Evolutionary conservation across 2,329 filamentous ascomycete species (phyloP).

Genomic region (Talaromyces sp.): DNA sequence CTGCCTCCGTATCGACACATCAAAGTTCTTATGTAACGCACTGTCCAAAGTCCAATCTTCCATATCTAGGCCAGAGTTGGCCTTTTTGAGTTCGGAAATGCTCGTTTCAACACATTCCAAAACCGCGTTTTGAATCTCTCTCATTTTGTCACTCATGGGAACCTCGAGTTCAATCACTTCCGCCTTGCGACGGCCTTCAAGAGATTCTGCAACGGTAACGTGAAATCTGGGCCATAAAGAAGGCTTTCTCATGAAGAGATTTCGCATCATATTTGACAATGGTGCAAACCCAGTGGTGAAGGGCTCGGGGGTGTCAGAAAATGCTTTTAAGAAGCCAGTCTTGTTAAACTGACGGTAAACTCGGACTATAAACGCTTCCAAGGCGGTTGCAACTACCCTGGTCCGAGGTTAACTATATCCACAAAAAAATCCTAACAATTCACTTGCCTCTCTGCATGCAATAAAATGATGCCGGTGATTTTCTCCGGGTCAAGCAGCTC

Average conservation of each 20-base stretch:
- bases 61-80: constrained; percentile 85
- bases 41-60: constrained; percentile 96
- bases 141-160: constrained; percentile 92
- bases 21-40: constrained; percentile 87
- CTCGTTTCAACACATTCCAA: constrained; percentile 95
- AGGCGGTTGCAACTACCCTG: constrained; percentile 74
- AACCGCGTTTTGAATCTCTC: constrained; percentile 86
- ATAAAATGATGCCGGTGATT: constrained; percentile 78
- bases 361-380: constrained; percentile 91
- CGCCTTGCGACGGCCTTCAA: constrained; percentile 87
- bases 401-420: constrained; percentile 9
- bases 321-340: constrained; percentile 87
- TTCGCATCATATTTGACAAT: constrained; percentile 83
- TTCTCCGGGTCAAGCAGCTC: constrained; percentile 71
- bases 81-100: constrained; percentile 88
- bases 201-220: constrained; percentile 77
- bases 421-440: background rate
- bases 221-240: constrained; percentile 94
- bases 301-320: constrained; percentile 88
- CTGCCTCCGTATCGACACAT: constrained; percentile 80
- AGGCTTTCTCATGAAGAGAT: constrained; percentile 81
- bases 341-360: constrained; percentile 96
- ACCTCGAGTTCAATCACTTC: constrained; percentile 97
- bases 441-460: constrained; percentile 71
- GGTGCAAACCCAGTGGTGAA: constrained; percentile 87